A percentile compares a stretch with the other conserved stretches of the same genome.
These are phyloP conservation scores for Beta vulgaris DNA, from an alignment of 148 eudicot species.

Conservation along the genomic window DNA sequence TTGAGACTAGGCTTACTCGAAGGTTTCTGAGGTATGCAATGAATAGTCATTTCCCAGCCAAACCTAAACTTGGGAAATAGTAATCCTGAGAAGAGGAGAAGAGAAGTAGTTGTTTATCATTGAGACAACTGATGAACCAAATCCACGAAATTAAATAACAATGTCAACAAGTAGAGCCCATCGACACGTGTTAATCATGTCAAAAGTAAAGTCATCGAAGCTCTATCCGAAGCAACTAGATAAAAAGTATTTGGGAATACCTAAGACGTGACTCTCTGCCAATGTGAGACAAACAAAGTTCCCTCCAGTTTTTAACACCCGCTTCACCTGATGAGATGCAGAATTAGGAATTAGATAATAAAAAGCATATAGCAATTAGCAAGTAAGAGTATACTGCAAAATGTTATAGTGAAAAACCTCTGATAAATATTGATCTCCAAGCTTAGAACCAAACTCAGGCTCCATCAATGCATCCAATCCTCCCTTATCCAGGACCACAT, in stretches of 20 bases:
- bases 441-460: constrained; percentile 71
- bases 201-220: neutral
- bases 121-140: no score
- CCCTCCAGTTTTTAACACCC: constrained; percentile 75
- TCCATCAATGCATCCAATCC: constrained; percentile 99
- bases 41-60: constrained; percentile 83
- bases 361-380: no score
- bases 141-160: neutral
- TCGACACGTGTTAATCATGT: neutral
- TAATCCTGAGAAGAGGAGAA: constrained; percentile 51
- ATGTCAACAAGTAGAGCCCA: neutral
- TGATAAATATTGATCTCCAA: constrained; percentile 75
- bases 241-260: constrained; percentile 54
- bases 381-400: constrained; percentile 15
- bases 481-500: constrained; percentile 80
- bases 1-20: constrained; percentile 47
- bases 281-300: constrained; percentile 85
- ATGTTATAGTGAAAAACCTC: constrained; percentile 57
- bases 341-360: constrained; percentile 9
- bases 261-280: constrained; percentile 92
- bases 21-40: constrained; percentile 57
- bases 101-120: no score
- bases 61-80: constrained; percentile 79
- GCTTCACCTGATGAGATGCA: constrained; percentile 61
- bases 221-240: constrained; percentile 8